Evolutionary conservation across 257 asterid genomes (phyloP), one percentile per base, ranked within the genome.

Genomic region (Lycium ferocissimum): DNA sequence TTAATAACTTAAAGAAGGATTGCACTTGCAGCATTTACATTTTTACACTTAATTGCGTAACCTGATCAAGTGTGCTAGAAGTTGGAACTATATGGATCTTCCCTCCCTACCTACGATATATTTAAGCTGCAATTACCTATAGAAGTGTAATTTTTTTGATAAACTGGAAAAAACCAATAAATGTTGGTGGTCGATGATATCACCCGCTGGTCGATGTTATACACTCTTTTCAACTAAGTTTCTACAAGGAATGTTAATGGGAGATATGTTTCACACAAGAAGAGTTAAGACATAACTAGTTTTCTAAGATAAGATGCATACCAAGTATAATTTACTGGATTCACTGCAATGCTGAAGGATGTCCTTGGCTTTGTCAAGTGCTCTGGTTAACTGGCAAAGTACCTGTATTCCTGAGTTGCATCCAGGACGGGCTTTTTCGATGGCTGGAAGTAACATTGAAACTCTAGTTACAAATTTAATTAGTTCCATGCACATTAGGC

Each of bases 291-390:
- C 58, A 72, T 9, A 72, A 45, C 37, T 37, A 43, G 71, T 33
- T n/a, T 56, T 38, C n/a, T 54, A 14, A 85, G 81, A 20, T 62
- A 62, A 83, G 84, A 63, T 26, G 79, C 91, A 22, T 89, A 96
- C 99, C 98, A 93, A 88, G 90, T 96, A 96, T 71, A 96, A 98
- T 87, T 84, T 93, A 88, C 99, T 96, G 81, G 98, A 93, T 75
- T 94, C 97, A 18, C 95, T 86, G 88, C 99, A 96, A 69, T 90
- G 85, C 89, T 90, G 91, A 65, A 95, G 87, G 83, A 93, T 86
- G 76, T 85, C 85, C 86, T 90, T 96, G 87, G 98, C 94, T 89
- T 92, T 94, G 70, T 22, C 83, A 72, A 95, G 91, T 40, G 92
- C 95, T 10, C 78, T 89, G 80, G 81, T 95, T 86, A 96, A 90